phyloP scores from a whole-genome alignment of 2,329 filamentous ascomycete species.

The Lachnellula occidentalis region DNA sequence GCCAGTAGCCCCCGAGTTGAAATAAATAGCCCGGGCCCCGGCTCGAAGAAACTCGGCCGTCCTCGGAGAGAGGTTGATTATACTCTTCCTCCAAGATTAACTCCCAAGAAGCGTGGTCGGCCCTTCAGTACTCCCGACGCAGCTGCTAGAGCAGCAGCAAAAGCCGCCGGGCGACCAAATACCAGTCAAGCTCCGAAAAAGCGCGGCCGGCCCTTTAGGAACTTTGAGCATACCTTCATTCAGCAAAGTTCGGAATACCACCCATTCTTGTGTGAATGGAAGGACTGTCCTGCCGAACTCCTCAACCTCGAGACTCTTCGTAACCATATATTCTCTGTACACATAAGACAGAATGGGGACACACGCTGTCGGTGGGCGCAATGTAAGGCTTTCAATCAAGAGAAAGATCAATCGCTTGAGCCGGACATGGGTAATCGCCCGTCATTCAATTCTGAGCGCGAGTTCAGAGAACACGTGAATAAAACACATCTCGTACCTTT shows the following conservation, averaged over 20 bases:
- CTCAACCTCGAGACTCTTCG: constrained; percentile 57
- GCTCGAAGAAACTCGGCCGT: not conserved
- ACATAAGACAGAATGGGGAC: constrained; percentile 30
- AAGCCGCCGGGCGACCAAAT: not conserved
- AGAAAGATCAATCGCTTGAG: not conserved
- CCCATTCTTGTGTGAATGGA: constrained; percentile 57
- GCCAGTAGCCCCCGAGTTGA: constrained; percentile 1
- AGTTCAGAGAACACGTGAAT: constrained; percentile 48
- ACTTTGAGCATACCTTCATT: constrained; percentile 2
- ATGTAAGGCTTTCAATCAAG: constrained; percentile 29
- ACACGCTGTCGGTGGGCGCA: constrained; percentile 35
- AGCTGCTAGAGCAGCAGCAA: constrained; percentile 11
- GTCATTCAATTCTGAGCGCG: constrained; percentile 21
- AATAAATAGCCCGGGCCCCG: not conserved
- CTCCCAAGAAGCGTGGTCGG: constrained; percentile 13
- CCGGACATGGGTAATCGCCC: not conserved
- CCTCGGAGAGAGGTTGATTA: not conserved
- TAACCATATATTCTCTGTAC: constrained; percentile 47
- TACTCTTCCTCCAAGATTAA: not conserved
- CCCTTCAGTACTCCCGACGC: constrained; percentile 15
- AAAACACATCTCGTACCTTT: constrained; percentile 47
- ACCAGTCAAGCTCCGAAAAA: constrained; percentile 8
- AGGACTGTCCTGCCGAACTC: constrained; percentile 52
- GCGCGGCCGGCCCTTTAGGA: constrained; percentile 12
- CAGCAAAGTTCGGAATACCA: constrained; percentile 38